phyloP scores from a whole-genome alignment of 345 rosid genomes.

The Eucalyptus pauciflora region DNA sequence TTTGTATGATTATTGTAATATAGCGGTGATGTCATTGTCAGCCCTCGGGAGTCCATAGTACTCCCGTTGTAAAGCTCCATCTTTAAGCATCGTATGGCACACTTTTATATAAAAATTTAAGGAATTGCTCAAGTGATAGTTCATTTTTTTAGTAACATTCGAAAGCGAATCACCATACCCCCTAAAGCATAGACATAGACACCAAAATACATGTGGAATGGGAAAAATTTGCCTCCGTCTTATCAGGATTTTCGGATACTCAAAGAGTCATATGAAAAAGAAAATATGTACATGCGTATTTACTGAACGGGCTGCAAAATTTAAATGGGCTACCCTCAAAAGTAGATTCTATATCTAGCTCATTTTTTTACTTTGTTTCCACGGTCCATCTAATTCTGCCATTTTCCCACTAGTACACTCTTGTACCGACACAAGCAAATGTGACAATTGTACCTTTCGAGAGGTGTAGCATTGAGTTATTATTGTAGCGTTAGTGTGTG shows the following conservation, averaged over 20 bases:
- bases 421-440: neutral
- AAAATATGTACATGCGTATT: neutral
- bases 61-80: neutral
- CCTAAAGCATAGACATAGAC: neutral
- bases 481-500: neutral
- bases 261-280: neutral
- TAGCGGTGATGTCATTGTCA: neutral
- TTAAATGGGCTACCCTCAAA: neutral
- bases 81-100: neutral
- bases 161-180: neutral
- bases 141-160: neutral
- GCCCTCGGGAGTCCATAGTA: neutral
- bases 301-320: neutral
- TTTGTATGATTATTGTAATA: neutral
- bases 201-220: neutral
- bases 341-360: neutral
- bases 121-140: neutral
- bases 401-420: neutral
- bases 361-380: neutral
- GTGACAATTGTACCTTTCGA: neutral
- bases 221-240: accelerated
- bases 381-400: neutral
- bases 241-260: neutral
- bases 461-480: neutral
- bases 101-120: neutral